phyloP scores from a whole-genome alignment of 257 asterid species.

The Ajuga chamaepitys region DNA sequence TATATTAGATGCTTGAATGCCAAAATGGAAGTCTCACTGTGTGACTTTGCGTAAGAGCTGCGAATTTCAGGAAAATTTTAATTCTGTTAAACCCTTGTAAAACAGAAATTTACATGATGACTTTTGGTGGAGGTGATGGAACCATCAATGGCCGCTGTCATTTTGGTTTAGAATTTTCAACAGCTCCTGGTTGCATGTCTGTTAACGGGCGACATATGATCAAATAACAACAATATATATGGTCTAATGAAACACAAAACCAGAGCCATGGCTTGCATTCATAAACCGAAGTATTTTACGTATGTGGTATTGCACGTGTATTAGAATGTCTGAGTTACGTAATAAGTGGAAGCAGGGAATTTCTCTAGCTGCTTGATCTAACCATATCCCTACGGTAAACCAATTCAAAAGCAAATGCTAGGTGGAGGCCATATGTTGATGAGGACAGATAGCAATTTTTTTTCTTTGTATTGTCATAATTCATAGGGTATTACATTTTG shows the following conservation, averaged over 20 bases:
- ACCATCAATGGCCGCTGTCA: no score
- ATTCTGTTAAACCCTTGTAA: no score
- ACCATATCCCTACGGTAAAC: background rate
- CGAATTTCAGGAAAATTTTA: background rate
- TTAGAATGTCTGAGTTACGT: background rate
- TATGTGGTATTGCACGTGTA: background rate
- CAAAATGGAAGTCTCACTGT: background rate
- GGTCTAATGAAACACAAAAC: background rate
- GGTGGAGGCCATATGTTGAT: background rate
- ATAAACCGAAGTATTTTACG: background rate
- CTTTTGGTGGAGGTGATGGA: no score
- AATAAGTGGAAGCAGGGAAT: background rate
- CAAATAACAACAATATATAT: background rate
- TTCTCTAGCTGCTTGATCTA: background rate
- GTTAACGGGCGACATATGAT: no score
- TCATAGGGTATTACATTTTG: no score
- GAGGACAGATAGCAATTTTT: background rate
- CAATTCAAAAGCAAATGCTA: background rate
- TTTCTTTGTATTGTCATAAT: no score
- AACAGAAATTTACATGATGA: no score
- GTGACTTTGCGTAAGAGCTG: background rate
- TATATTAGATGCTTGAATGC: background rate
- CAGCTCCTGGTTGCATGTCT: no score
- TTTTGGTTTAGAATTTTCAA: no score
- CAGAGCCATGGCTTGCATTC: background rate